Base-by-base conservation (phyloP, 2,329 filamentous ascomycete genomes). In the Neonectria faginata region DNA sequence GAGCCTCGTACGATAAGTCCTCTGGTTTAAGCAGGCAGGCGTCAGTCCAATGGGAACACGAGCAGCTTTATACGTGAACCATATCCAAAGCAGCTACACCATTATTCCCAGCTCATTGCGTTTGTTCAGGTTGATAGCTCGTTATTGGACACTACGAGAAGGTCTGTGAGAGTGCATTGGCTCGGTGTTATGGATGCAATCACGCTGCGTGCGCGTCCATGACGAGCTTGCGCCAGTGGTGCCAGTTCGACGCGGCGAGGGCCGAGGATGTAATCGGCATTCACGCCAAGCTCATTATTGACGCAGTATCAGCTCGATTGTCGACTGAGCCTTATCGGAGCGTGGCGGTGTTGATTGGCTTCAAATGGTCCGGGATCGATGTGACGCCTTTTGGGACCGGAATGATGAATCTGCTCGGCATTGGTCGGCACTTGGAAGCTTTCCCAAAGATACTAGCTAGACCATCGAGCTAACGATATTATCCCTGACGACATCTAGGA, bases 331-430 rank as follows among this genome's bases (percentile, higher is more conserved):
- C 41, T 54, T 55, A 65, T 58, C 51, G 47, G 27, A 53, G 16
- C n/a, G 51, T 56, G 55, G 31, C 25, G 20, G 22, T 22, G 52
- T 45, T 64, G 62, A 54, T 67, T 67, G 65, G 65, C 18, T 31
- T 51, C 41, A 44, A 3, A 16, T 20, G 56, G 36, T 60, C 45
- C 45, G 18, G 11, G 10, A 31, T 20, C 33, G 56, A 9, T 25
- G 54, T 67, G 41, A 67, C 65, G 65, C 47, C 65, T 67, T 67
- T 47, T 41, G 14, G 42, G 1, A 31, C 29, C 18, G 44, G 39
- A 51, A 67, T 67, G 63, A 41, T 60, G 65, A 60, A 48, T 59
- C 12, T 20, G 45, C 10, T 60, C 65, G 65, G 65, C 51, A 66
- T 44, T 47, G 54, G 33, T 58, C 65, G 65, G 63, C 57, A 50